Evolutionary conservation across 176 grass and related monocot genomes (phyloP), one percentile per base, ranked within the genome.

Genomic region (Elaeis guineensis): DNA sequence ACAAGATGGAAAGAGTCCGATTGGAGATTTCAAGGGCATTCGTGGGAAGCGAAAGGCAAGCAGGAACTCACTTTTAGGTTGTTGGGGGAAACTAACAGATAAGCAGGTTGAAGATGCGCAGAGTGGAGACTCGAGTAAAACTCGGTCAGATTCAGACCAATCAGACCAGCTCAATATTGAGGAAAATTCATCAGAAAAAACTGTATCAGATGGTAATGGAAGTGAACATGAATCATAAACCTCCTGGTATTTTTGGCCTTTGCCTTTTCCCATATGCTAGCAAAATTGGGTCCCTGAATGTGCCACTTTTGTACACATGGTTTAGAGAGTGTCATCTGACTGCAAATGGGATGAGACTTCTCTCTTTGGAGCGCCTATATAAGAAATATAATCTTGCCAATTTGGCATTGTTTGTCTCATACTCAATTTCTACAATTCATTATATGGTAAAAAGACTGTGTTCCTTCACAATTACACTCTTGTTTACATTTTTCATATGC

Each of bases 331-430:
- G 69, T 70, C 66, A 73, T 81, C 51, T 26, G 66, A 55, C 61
- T 65, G 49, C 64, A 39, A 78, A 61, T 74, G 59, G 62, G 16
- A 63, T 68, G 39, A 74, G 65, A 39, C 72, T 23, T 63, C 69
- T 78, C 75, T 71, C 70, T 32, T 39, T 7, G 56, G 21, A 78
- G 67, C 74, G 49, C 71, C 49, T 75, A 86, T 82, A 39, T 39
- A 12, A 69, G 70, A 78, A 82, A 82, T 80, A 79, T 78, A 86
- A 65, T 66, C 77, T 78, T 62, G 66, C 70, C 70, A 75, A 74
- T 67, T 44, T 71, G 21, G 66, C 17, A 35, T 28, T 71, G 75
- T 69, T 29, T 59, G 44, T 52, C 58, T 54, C 55, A 75, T 72
- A 82, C 82, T 71, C 78, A 74, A 82, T 70, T 82, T 78, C 77